Evolutionary conservation across 2,329 filamentous ascomycete species (phyloP).

Genomic region (Pyricularia pennisetigena): DNA sequence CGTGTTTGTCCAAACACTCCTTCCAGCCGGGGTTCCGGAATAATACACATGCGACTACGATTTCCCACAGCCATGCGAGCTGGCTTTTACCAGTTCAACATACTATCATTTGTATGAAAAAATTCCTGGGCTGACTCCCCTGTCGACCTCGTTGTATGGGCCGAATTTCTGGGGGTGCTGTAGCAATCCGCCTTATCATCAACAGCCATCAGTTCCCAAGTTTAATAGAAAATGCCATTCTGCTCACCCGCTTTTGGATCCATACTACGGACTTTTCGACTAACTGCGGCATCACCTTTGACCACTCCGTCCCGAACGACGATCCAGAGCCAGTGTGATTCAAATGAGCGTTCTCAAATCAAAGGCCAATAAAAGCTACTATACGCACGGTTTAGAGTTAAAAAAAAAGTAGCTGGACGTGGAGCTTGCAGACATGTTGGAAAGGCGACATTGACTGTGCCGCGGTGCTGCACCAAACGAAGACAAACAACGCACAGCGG

Average conservation of each 20-base stretch:
- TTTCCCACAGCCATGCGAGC: background rate
- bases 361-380: conserved; percentile 21
- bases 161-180: background rate
- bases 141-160: background rate
- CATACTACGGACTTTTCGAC: conserved; percentile 18
- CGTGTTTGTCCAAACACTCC: no score
- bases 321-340: conserved; percentile 28
- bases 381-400: conserved; percentile 11
- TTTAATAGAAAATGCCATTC: background rate
- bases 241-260: background rate
- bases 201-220: background rate
- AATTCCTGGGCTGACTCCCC: background rate
- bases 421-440: conserved; percentile 25
- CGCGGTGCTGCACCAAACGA: conserved; percentile 28
- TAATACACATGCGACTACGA: background rate
- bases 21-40: background rate
- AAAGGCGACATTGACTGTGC: conserved; percentile 28
- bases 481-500: conserved; percentile 23
- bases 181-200: background rate
- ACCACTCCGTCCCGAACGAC: conserved; percentile 24
- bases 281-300: conserved; percentile 31
- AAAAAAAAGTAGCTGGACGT: conserved; percentile 23
- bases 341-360: conserved; percentile 32
- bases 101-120: background rate
- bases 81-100: background rate